These are phyloP conservation scores for Phaeolepiota aurea DNA, from an alignment of 768 basidiomycete genomes.

Conservation along the genomic window DNA sequence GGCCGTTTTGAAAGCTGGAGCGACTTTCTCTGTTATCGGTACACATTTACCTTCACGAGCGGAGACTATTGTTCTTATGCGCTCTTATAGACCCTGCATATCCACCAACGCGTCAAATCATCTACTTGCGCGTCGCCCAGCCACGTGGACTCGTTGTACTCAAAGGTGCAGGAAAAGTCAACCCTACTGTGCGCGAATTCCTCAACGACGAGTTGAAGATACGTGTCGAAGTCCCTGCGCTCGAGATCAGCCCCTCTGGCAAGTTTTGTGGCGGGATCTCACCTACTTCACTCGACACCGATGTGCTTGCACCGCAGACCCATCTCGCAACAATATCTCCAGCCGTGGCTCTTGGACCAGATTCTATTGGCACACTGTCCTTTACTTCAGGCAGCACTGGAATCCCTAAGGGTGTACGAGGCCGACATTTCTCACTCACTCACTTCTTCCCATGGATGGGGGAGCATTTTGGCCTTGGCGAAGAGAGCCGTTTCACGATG, in stretches of 20 bases:
- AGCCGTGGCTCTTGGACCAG: constrained; percentile 83
- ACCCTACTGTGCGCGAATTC: constrained; percentile 77
- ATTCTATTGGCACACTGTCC: constrained; percentile 87
- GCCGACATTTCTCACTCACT: constrained; percentile 91
- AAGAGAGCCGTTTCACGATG: constrained; percentile 90
- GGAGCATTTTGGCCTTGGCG: constrained; percentile 65
- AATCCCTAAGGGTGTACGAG: constrained; percentile 96
- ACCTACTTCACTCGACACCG: constrained; percentile 27
- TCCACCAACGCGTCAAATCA: constrained; percentile 84
- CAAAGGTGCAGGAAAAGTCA: constrained; percentile 80
- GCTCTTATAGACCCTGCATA: constrained; percentile 80
- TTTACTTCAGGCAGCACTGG: constrained; percentile 98
- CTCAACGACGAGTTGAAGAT: constrained; percentile 72
- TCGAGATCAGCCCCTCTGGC: constrained; percentile 64
- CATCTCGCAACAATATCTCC: constrained; percentile 66
- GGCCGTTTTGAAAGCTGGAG: constrained; percentile 93
- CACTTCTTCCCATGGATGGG: constrained; percentile 99
- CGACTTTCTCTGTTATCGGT: constrained; percentile 97
- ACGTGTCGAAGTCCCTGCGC: constrained; percentile 84
- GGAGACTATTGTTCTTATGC: background rate
- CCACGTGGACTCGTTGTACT: constrained; percentile 89
- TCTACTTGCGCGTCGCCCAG: constrained; percentile 88
- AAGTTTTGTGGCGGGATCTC: constrained; percentile 57
- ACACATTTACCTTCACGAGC: constrained; percentile 14
- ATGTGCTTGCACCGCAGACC: constrained; percentile 51